Evolutionary conservation across 176 grass and related monocot genomes (phyloP), one percentile per base, ranked within the genome.

Genomic region (Raddia distichophylla): DNA sequence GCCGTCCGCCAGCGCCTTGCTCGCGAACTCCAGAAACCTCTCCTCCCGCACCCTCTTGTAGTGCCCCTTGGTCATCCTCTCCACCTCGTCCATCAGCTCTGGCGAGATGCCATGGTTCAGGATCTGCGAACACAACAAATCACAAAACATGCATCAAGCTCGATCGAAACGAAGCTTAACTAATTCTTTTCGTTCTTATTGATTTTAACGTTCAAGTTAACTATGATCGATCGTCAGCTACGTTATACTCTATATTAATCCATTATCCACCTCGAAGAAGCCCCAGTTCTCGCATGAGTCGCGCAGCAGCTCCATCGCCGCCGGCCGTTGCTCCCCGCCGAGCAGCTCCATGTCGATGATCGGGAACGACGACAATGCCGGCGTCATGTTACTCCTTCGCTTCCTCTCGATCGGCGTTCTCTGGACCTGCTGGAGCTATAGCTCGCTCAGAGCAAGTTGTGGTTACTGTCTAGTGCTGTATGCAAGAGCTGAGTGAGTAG

Each of bases 281-380:
- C 91, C 96, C 96, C 96, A 99, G 82, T 95, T 95, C 87, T 95
- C 82, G 76, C 96, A 99, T 3, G 93, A 93, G 11, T 99, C 93
- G 5, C 47, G 82, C 35, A 95, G 78, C 54, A 90, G 13, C 19
- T 79, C 90, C 93, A 99, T 99, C 2, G 87, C 89, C 22, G 40
- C 60, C 0, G 69, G 86, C 67, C 91, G 76, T 76, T 90, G 15
- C 79, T 89, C 51, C 50, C 89, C 91, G 7, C 4, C 80, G 4
- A 99, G 83, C 80, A 90, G 74, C 12, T 32, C 89, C 91, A 99
- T 91, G 90, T 95, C 62, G 83, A 99, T 87, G 60, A 99, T 43
- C 9, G 96, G 96, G 81, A 99, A 93, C 1, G 15, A 93, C 0
- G 15, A 35, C 44, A n/a, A 64, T 50, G 63, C 42, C 9, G 63